These are phyloP conservation scores for Amaranthus cruentus DNA, from an alignment of 148 eudicot species.

Conservation along the genomic window DNA sequence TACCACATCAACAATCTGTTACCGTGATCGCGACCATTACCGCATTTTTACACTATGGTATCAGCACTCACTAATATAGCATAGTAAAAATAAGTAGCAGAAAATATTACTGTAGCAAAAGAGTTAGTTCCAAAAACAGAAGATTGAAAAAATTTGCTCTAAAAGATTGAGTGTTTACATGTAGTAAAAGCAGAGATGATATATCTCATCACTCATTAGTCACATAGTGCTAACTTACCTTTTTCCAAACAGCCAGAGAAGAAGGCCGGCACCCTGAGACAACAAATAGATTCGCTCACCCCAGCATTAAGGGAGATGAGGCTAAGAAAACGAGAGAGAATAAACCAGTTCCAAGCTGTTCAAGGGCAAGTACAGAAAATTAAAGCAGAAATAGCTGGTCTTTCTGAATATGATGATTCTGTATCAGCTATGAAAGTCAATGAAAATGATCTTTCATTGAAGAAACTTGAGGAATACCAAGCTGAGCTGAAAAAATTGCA, in stretches of 20 bases:
- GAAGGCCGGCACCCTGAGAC: slow-evolving; percentile 76
- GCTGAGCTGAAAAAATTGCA: slow-evolving; percentile 77
- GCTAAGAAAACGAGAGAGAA: slow-evolving; percentile 71
- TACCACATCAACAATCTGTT: no score
- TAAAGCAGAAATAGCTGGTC: slow-evolving; percentile 82
- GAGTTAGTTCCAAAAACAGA: background rate
- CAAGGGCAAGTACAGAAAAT: slow-evolving; percentile 79
- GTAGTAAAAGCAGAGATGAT: no score
- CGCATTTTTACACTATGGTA: no score
- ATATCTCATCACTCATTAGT: background rate
- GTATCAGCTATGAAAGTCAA: slow-evolving; percentile 47
- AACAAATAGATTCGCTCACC: slow-evolving; percentile 70
- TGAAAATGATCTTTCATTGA: slow-evolving; percentile 82
- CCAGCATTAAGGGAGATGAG: slow-evolving; percentile 91
- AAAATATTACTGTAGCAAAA: background rate
- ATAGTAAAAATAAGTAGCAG: background rate
- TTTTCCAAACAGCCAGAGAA: slow-evolving; percentile 70
- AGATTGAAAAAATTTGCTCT: background rate
- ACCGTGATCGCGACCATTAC: no score
- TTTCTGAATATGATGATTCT: slow-evolving; percentile 59
- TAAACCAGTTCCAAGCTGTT: slow-evolving; percentile 74
- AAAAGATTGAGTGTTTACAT: background rate
- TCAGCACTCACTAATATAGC: background rate
- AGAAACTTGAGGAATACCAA: slow-evolving; percentile 85
- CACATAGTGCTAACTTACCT: slow-evolving; percentile 11